Percentiles rank a stretch among this genome's conserved stretches.
These are phyloP conservation scores for Ceratobasidium sp. DNA, from an alignment of 1,284 basidiomycete genomes.

Conservation along the genomic window DNA sequence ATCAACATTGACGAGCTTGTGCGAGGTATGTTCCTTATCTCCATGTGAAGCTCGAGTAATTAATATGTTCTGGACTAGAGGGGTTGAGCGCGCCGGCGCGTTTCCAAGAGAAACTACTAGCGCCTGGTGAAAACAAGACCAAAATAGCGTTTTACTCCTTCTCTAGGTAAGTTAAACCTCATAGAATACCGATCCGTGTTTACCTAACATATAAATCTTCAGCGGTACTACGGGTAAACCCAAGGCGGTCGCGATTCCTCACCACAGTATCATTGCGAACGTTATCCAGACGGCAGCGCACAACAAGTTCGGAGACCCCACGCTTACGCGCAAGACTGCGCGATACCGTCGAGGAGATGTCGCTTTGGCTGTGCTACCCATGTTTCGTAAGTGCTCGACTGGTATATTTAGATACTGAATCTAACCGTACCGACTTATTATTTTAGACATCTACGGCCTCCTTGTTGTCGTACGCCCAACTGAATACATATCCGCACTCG, in stretches of 20 bases:
- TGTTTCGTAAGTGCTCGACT: slow-evolving; percentile 54
- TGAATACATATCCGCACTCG: no score
- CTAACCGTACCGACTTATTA: slow-evolving; percentile 56
- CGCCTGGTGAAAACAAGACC: slow-evolving; percentile 71
- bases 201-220: no score
- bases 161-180: slow-evolving; percentile 54
- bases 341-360: slow-evolving; percentile 67
- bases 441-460: slow-evolving; percentile 75
- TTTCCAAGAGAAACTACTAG: slow-evolving; percentile 64
- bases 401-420: no score
- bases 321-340: slow-evolving; percentile 50
- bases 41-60: background rate
- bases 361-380: slow-evolving; percentile 56
- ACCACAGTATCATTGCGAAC: slow-evolving; percentile 73
- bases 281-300: slow-evolving; percentile 67
- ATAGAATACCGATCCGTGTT: no score
- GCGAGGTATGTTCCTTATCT: background rate
- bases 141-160: slow-evolving; percentile 80
- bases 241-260: slow-evolving; percentile 79
- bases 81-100: background rate
- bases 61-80: background rate
- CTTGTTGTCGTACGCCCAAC: slow-evolving; percentile 52
- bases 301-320: slow-evolving; percentile 60
- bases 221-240: slow-evolving; percentile 86
- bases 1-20: background rate